Conservation (phyloP, 768 basidiomycete genomes). For the Phanerodontia chrysosporium region DNA sequence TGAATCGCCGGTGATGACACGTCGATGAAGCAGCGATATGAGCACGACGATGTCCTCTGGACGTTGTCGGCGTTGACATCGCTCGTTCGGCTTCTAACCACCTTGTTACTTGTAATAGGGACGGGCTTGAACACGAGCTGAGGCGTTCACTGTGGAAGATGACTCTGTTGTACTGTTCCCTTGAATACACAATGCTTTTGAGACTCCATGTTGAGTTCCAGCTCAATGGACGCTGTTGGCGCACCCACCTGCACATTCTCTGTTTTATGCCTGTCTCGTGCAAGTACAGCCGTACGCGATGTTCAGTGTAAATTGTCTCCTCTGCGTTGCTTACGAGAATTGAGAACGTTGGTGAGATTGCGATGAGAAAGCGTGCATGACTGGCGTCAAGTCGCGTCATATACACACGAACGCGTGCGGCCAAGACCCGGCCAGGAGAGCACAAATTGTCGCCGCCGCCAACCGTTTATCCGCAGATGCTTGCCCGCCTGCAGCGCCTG, state of each 20-base stretch:
- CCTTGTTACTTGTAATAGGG: constrained; percentile 23
- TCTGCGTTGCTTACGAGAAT: too few species aligned
- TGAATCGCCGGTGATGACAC: constrained; percentile 17
- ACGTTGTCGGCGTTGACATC: constrained; percentile 21
- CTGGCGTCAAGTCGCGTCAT: constrained; percentile 6
- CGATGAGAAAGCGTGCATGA: not conserved
- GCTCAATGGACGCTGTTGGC: too few species aligned
- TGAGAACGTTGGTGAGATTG: not conserved
- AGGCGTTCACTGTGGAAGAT: constrained; percentile 17
- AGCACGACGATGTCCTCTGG: constrained; percentile 17
- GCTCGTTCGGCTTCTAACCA: constrained; percentile 22
- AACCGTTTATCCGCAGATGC: not conserved
- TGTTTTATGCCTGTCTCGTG: too few species aligned
- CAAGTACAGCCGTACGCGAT: too few species aligned
- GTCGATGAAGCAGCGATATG: constrained; percentile 16
- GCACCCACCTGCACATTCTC: too few species aligned
- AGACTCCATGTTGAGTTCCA: not conserved
- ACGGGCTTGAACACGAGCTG: constrained; percentile 17
- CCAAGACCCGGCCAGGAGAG: not conserved
- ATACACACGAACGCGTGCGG: not conserved
- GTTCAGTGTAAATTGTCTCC: too few species aligned
- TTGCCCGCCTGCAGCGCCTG: not conserved
- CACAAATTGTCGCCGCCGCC: not conserved
- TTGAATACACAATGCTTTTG: not conserved
- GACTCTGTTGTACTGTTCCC: not conserved